phyloP scores from a whole-genome alignment of 306 rosid genomes.

The Carpinus viminea region DNA sequence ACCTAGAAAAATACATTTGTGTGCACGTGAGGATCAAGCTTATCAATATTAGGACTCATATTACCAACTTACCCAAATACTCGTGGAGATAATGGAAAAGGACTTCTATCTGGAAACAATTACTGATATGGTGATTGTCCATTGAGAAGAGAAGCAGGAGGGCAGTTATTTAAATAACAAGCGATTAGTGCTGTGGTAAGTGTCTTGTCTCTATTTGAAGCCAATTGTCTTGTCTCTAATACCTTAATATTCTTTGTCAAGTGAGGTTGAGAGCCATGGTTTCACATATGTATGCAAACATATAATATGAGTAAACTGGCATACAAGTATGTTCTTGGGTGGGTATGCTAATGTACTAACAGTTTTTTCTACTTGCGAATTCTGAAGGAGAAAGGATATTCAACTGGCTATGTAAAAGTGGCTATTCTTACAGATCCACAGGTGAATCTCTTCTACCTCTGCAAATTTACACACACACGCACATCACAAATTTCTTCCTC shows the following conservation, averaged over 20 bases:
- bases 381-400: constrained; percentile 34
- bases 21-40: too few relatives aligned
- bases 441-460: constrained; percentile 38
- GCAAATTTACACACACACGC: neutral
- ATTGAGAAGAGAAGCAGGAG: too few relatives aligned
- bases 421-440: constrained; percentile 84
- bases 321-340: neutral
- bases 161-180: too few relatives aligned
- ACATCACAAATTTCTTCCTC: neutral
- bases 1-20: too few relatives aligned
- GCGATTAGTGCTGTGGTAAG: too few relatives aligned
- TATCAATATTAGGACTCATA: too few relatives aligned
- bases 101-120: too few relatives aligned
- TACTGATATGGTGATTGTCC: too few relatives aligned
- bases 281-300: neutral
- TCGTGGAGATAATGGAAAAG: too few relatives aligned
- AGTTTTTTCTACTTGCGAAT: constrained; percentile 23
- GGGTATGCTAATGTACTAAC: constrained; percentile 3
- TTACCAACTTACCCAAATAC: too few relatives aligned
- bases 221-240: neutral
- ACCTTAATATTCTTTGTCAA: neutral
- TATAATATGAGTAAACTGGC: neutral
- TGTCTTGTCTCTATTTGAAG: neutral
- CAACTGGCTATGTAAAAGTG: constrained; percentile 54
- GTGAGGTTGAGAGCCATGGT: neutral